Evolutionary conservation across 1,284 basidiomycete genomes (phyloP).

Genomic region (Serendipita sp.): DNA sequence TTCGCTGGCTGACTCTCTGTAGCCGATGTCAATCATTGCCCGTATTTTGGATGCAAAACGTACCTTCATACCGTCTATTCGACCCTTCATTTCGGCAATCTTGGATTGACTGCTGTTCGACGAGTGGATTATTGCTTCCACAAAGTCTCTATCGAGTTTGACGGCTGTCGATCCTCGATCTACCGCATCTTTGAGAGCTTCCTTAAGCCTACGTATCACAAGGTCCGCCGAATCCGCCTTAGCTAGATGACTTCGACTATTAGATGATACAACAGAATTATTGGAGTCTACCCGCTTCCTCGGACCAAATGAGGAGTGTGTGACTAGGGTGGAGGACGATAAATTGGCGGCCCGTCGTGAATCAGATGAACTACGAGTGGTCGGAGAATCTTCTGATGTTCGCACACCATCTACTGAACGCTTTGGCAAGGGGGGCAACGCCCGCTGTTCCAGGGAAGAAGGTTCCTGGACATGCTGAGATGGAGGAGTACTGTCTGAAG

Average conservation of each 20-base stretch:
- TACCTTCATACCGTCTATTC: conserved; percentile 80
- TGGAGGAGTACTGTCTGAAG: no score
- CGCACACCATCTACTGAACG: neutral
- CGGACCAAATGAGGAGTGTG: neutral
- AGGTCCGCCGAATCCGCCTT: conserved; percentile 31
- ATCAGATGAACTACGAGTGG: neutral
- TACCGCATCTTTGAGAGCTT: conserved; percentile 48
- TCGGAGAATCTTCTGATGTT: neutral
- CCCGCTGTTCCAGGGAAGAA: neutral
- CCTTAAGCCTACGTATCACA: conserved; percentile 38
- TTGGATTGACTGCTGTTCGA: conserved; percentile 56
- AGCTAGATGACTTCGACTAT: conserved; percentile 12
- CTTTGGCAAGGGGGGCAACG: neutral
- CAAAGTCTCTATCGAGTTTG: conserved; percentile 57
- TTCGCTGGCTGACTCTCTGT: conserved; percentile 77
- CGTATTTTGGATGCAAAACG: conserved; percentile 17
- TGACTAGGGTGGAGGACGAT: neutral
- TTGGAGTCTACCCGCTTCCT: neutral
- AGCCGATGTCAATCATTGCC: conserved; percentile 4
- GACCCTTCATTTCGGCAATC: conserved; percentile 53
- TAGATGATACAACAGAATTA: neutral
- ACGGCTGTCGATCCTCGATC: conserved; percentile 50
- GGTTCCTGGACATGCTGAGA: no score
- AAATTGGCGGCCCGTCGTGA: neutral
- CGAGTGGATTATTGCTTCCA: conserved; percentile 57